These are phyloP conservation scores for Hypomyces rosellus DNA, from an alignment of 2,329 filamentous ascomycete genomes.

Conservation along the genomic window DNA sequence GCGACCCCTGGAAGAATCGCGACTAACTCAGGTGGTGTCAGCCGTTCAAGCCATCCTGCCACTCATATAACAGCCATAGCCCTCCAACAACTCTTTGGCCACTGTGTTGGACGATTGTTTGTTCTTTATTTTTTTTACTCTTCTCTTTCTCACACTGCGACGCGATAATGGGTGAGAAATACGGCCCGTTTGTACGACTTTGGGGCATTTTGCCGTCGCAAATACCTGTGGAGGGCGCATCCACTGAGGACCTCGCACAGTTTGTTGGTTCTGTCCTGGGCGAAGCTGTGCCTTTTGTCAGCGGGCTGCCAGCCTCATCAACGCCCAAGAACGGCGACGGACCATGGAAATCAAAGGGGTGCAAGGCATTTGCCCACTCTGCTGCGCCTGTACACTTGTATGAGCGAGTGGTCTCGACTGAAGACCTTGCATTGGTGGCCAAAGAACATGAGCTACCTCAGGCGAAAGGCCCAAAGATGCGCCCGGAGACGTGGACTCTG, in stretches of 20 bases:
- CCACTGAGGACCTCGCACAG: slow-evolving; percentile 37
- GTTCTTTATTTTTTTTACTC: too few species aligned
- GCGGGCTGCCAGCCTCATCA: slow-evolving; percentile 40
- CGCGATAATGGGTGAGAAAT: slow-evolving; percentile 14
- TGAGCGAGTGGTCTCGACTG: slow-evolving; percentile 41
- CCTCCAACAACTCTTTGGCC: too few species aligned
- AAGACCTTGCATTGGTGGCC: slow-evolving; percentile 36
- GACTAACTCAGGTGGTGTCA: too few species aligned
- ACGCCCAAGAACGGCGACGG: background rate
- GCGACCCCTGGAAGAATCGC: too few species aligned
- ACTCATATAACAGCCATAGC: too few species aligned
- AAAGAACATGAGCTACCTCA: slow-evolving; percentile 25
- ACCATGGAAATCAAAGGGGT: slow-evolving; percentile 45
- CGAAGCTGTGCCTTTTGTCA: slow-evolving; percentile 56
- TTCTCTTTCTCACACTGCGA: too few species aligned
- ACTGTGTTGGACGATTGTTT: too few species aligned
- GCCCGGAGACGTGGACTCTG: slow-evolving; percentile 55
- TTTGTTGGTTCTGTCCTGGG: slow-evolving; percentile 48
- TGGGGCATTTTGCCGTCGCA: slow-evolving; percentile 44
- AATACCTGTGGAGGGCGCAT: slow-evolving; percentile 37
- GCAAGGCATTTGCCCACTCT: slow-evolving; percentile 44
- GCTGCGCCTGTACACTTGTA: slow-evolving; percentile 47
- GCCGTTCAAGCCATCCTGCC: too few species aligned
- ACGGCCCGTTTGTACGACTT: slow-evolving; percentile 47
- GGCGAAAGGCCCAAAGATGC: slow-evolving; percentile 14